A percentile compares a stretch with the other conserved stretches of the same genome.
These are phyloP conservation scores for Persicaria tinctoria DNA, from an alignment of 148 eudicot genomes.

Conservation along the genomic window DNA sequence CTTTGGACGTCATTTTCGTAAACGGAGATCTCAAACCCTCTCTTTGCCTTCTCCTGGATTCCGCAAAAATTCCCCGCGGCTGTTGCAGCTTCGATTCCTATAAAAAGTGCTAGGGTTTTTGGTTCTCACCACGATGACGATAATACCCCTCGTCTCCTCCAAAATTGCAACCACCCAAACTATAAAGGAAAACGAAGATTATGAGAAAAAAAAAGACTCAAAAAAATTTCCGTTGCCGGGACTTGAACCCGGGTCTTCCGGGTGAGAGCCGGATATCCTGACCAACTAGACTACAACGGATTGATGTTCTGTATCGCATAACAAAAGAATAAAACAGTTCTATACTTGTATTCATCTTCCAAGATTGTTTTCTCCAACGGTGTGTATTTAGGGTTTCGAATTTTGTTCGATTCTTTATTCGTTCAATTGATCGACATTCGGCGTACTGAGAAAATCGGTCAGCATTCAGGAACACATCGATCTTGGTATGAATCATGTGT, in stretches of 20 bases:
- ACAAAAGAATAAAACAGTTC: no score
- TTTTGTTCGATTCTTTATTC: no score
- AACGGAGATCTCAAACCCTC: neutral
- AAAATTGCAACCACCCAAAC: no score
- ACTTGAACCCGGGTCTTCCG: constrained; percentile 98
- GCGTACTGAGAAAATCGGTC: no score
- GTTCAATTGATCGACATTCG: no score
- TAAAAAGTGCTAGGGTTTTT: neutral
- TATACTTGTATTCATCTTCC: no score
- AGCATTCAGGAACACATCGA: no score
- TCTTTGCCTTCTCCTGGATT: neutral
- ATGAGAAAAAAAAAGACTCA: neutral
- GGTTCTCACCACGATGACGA: neutral
- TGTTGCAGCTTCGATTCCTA: neutral
- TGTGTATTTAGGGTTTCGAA: no score
- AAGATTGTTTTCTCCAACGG: no score
- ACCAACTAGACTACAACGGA: constrained; percentile 98
- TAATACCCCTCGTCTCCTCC: neutral
- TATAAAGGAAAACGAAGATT: neutral
- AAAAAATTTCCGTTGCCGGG: constrained; percentile 75
- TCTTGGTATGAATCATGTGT: no score
- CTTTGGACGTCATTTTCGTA: constrained; percentile 14
- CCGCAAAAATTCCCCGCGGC: neutral
- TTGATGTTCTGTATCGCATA: neutral
- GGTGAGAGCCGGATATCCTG: constrained; percentile 99